Evolutionary conservation across 768 basidiomycete genomes (phyloP), one percentile per base, ranked within the genome.

Genomic region (Guyanaporus albipodus): DNA sequence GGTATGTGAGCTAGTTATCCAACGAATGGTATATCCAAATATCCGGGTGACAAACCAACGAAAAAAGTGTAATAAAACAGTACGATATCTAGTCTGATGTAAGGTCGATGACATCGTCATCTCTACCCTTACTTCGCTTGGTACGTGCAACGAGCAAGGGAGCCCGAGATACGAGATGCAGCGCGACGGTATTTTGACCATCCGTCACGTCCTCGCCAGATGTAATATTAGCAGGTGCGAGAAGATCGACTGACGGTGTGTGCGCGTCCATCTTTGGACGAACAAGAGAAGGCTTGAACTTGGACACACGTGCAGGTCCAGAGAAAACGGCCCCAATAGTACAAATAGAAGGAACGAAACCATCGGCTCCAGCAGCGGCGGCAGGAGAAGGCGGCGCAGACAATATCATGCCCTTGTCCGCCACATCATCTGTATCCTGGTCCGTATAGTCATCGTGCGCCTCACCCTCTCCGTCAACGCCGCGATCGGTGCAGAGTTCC

Each of bases 81-180:
- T 29, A 29, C 28, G 11, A 22, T 17, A 42, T 19, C 42, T 60
- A 60, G 33, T 57, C 54, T 15, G 53, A 73, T 6, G 73, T 73
- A 14, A 74, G 58, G 63, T 74, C 73, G 24, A 74, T 74, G n/a
- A 74, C 48, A 21, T 71, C 65, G 1, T 58, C 33, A 8, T 58
- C 43, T 40, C 15, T 42, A 7, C 12, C 21, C 26, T 47, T 48
- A 40, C 23, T 40, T 36, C 28, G 36, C 37, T 37, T 63, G 15
- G 53, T 49, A 9, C 59, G 62, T 26, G 62, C 59, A 15, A 42
- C 46, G 22, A 64, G 62, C 12, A 63, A 42, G 22, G 62, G 62
- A n/a, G 45, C 44, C 2, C 10, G 31, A 17, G 29, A 10, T 18
- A 35, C 36, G 2, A 45, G n/a, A 11, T 15, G 40, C 9, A 32